Conservation (phyloP, 805 yeast species). For the Grigorovia jiainica region DNA sequence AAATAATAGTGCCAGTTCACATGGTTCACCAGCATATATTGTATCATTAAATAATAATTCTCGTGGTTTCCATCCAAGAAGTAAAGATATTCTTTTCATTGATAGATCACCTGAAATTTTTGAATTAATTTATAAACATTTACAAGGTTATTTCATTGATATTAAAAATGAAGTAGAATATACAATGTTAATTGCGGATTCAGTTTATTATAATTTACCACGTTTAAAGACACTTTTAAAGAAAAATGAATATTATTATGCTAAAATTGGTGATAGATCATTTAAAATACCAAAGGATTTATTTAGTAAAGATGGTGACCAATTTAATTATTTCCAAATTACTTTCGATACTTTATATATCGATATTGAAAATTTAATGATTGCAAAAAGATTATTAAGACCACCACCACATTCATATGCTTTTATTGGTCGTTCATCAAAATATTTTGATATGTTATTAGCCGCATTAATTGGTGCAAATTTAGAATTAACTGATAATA, state of each 20-base stretch:
- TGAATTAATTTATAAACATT: constrained; percentile 54
- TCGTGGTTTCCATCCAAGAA: not conserved
- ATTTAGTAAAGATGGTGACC: constrained; percentile 53
- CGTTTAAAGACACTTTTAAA: constrained; percentile 41
- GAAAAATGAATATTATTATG: constrained; percentile 45
- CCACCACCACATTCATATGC: constrained; percentile 68
- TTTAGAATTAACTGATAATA: constrained; percentile 41
- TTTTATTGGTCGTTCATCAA: constrained; percentile 42
- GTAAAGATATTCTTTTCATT: constrained; percentile 38
- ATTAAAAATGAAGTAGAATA: constrained; percentile 53
- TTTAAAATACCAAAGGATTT: constrained; percentile 52
- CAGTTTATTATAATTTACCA: constrained; percentile 59
- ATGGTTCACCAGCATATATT: not conserved
- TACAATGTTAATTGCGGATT: constrained; percentile 56
- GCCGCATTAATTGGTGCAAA: constrained; percentile 46
- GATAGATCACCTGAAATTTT: constrained; percentile 71
- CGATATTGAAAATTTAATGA: constrained; percentile 37
- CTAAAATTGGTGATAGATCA: constrained; percentile 47
- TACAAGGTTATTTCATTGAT: constrained; percentile 69
- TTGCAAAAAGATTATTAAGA: constrained; percentile 40
- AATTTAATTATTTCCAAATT: constrained; percentile 68
- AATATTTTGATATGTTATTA: constrained; percentile 46
- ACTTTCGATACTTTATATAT: constrained; percentile 43
- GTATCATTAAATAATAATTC: not conserved
- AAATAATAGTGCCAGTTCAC: constrained; percentile 7